phyloP scores from a whole-genome alignment of 805 yeast species.

The Candida maltosa region DNA sequence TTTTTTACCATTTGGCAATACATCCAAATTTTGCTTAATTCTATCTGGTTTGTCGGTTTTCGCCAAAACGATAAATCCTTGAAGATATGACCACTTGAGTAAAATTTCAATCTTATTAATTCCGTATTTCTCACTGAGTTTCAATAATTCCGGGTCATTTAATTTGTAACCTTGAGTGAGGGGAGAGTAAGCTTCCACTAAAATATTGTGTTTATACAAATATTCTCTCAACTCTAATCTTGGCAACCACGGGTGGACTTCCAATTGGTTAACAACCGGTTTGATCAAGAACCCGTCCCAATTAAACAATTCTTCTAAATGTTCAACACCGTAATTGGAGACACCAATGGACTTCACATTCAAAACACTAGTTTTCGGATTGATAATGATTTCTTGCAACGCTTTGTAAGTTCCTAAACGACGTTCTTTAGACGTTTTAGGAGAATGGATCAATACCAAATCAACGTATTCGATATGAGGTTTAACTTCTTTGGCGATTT shows the following conservation, averaged over 20 bases:
- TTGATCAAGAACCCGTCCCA: constrained; percentile 48
- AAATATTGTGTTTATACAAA: constrained; percentile 52
- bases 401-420: constrained; percentile 69
- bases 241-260: constrained; percentile 50
- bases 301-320: constrained; percentile 55
- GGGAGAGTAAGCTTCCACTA: constrained; percentile 78
- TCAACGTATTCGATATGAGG: constrained; percentile 35
- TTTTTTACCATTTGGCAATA: constrained; percentile 29
- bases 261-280: constrained; percentile 77
- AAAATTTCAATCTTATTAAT: constrained; percentile 60
- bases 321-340: constrained; percentile 64
- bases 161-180: constrained; percentile 61
- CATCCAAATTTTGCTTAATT: constrained; percentile 52
- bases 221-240: constrained; percentile 56
- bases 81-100: constrained; percentile 69
- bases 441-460: constrained; percentile 50
- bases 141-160: constrained; percentile 49
- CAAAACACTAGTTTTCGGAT: constrained; percentile 43
- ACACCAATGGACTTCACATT: constrained; percentile 69
- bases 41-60: constrained; percentile 57
- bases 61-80: constrained; percentile 70
- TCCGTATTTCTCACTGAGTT: constrained; percentile 47
- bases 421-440: constrained; percentile 32
- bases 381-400: constrained; percentile 62
- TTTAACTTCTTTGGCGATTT: constrained; percentile 29